Evolutionary conservation across 108 stramenopile genomes (phyloP).

Genomic region (Skeletonema grethae): DNA sequence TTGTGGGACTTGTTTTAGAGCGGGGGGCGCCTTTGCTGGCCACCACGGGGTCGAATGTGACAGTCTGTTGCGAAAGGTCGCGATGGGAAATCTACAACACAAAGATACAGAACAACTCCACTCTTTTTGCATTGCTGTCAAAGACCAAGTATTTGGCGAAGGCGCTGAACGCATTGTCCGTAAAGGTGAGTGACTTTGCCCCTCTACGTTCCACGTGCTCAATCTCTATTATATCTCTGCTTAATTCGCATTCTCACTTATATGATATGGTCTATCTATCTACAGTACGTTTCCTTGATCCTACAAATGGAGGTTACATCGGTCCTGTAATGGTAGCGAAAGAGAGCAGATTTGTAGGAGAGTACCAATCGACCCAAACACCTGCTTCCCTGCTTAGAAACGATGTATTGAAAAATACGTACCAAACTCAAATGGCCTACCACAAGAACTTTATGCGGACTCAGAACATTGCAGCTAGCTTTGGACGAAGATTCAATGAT

Average conservation of each 20-base stretch:
- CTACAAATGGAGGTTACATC: conserved; percentile 29
- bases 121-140: conserved; percentile 53
- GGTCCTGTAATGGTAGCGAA: conserved; percentile 61
- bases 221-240: too few relatives aligned
- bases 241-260: too few relatives aligned
- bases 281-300: conserved; percentile 48
- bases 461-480: conserved; percentile 43
- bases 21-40: neutral
- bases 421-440: conserved; percentile 14
- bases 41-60: conserved; percentile 8
- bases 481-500: conserved; percentile 54
- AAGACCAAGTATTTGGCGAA: conserved; percentile 54
- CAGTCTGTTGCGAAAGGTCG: neutral
- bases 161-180: conserved; percentile 60
- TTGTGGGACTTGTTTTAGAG: conserved; percentile 20
- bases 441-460: conserved; percentile 55
- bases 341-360: conserved; percentile 55
- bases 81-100: conserved; percentile 14
- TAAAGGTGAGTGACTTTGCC: conserved; percentile 1
- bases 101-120: conserved; percentile 16
- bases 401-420: too few relatives aligned
- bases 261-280: too few relatives aligned
- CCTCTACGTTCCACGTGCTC: neutral
- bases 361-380: neutral
- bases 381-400: too few relatives aligned